A percentile compares a stretch with the other conserved stretches of the same genome.
Conservation (phyloP, 768 basidiomycete genomes). For the Russula abietina region DNA sequence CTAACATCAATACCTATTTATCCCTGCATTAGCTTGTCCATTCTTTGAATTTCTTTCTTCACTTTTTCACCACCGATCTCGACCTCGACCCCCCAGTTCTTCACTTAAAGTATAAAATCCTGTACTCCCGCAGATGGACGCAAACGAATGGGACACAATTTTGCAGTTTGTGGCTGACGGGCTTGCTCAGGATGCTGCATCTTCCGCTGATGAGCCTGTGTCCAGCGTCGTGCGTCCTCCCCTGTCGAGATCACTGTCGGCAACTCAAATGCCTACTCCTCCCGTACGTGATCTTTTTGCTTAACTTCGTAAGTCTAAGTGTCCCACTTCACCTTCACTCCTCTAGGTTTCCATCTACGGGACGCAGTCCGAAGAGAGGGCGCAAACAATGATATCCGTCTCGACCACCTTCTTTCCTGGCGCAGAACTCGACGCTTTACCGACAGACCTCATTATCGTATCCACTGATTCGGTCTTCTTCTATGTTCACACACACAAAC, state of each 20-base stretch:
- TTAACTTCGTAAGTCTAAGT: slow-evolving; percentile 6
- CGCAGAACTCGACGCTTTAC: slow-evolving; percentile 47
- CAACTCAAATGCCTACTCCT: slow-evolving; percentile 44
- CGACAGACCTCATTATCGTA: slow-evolving; percentile 59
- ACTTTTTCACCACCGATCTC: neutral
- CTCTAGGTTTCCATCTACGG: slow-evolving; percentile 33
- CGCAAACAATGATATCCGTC: slow-evolving; percentile 61
- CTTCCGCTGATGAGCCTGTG: slow-evolving; percentile 36
- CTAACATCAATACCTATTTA: neutral
- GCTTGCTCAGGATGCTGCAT: slow-evolving; percentile 28
- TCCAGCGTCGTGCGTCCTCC: slow-evolving; percentile 27
- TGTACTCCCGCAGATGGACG: slow-evolving; percentile 34
- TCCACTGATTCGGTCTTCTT: slow-evolving; percentile 79
- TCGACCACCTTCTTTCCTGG: slow-evolving; percentile 80
- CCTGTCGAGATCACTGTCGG: slow-evolving; percentile 13
- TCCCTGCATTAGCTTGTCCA: neutral
- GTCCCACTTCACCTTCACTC: slow-evolving; percentile 1
- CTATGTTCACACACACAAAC: slow-evolving; percentile 61
- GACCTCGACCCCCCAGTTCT: neutral
- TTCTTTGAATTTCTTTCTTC: neutral
- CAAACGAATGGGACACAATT: slow-evolving; percentile 55
- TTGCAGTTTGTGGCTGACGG: slow-evolving; percentile 53
- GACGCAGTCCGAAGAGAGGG: slow-evolving; percentile 32
- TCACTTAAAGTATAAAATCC: neutral
- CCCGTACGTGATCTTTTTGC: slow-evolving; percentile 41